phyloP scores from a whole-genome alignment of 768 basidiomycete genomes.

The Hortiboletus flavorubellus region DNA sequence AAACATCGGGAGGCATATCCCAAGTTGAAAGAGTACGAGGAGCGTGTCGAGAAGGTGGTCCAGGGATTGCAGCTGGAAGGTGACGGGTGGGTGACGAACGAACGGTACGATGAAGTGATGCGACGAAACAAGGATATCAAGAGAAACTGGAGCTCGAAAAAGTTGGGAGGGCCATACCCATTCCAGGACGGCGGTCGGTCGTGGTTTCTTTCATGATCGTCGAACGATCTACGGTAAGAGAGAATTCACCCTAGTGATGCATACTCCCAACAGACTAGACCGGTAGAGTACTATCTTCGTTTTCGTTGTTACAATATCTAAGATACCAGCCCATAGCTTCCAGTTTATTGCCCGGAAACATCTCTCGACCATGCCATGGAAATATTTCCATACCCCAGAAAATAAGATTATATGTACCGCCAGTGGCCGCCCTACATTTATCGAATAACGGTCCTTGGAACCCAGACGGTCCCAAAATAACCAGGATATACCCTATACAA shows the following conservation, averaged over 20 bases:
- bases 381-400: neutral
- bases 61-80: neutral
- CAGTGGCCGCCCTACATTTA: too few species aligned
- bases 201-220: neutral
- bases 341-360: too few species aligned
- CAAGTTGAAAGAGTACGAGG: neutral
- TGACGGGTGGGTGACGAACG: conserved; percentile 2
- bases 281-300: too few species aligned
- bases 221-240: neutral
- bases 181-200: neutral
- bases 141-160: neutral
- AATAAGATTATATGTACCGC: neutral
- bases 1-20: neutral
- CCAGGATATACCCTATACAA: conserved; percentile 7
- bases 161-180: neutral
- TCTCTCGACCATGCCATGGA: too few species aligned
- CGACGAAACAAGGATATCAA: neutral
- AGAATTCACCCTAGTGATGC: neutral
- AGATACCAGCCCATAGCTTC: too few species aligned
- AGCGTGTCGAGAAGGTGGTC: neutral
- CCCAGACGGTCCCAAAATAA: neutral
- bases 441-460: neutral
- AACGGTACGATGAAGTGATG: neutral
- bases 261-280: too few species aligned
- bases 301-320: too few species aligned